phyloP scores from a whole-genome alignment of 345 rosid species.

The Eucalyptus erythrocorys region DNA sequence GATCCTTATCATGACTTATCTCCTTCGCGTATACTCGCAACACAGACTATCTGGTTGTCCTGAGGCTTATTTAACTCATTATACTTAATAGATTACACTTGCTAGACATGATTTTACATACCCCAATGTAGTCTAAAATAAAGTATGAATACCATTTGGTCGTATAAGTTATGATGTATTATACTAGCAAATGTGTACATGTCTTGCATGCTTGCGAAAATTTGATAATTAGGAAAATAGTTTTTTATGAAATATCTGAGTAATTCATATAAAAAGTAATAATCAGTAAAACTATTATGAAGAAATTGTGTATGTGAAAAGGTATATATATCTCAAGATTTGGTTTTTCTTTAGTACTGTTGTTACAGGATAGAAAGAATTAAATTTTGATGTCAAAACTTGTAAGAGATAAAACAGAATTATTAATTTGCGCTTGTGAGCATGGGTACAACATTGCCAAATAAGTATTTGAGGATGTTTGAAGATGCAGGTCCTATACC shows the following conservation, averaged over 20 bases:
- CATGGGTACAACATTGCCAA: neutral
- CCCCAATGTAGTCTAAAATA: neutral
- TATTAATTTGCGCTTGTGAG: neutral
- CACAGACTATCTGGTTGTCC: neutral
- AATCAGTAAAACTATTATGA: neutral
- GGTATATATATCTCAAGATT: neutral
- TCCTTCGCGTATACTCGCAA: neutral
- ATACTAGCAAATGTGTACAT: neutral
- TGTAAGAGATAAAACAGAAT: neutral
- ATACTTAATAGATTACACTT: neutral
- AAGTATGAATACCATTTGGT: neutral
- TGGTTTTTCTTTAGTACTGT: neutral
- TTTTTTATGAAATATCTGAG: neutral
- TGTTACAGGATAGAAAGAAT: neutral
- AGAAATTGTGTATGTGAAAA: neutral
- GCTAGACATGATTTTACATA: neutral
- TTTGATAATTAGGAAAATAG: neutral
- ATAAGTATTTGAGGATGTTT: neutral
- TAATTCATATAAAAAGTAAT: neutral
- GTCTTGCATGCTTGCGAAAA: neutral
- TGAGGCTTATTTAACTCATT: neutral
- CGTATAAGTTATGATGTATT: neutral
- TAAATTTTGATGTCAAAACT: neutral
- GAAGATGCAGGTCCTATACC: neutral
- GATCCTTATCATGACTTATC: neutral